Conservation (phyloP, 1,284 basidiomycete genomes). For the Anthracocystis walkeri region DNA sequence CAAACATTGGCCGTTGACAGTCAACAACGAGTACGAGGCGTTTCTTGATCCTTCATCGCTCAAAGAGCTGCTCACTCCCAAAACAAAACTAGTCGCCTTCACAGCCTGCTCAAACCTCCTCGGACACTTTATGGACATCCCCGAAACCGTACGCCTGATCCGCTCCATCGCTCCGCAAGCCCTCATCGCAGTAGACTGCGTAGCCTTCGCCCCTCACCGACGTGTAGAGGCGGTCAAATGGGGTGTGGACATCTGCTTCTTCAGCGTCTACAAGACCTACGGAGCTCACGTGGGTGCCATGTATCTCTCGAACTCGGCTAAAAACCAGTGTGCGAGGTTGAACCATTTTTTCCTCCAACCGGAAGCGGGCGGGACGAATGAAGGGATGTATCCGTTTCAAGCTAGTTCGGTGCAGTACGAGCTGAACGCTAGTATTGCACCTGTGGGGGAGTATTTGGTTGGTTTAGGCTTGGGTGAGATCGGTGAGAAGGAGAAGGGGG, state of each 20-base stretch:
- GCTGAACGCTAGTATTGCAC: slow-evolving; percentile 75
- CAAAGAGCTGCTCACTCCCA: slow-evolving; percentile 75
- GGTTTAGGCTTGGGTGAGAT: slow-evolving; percentile 70
- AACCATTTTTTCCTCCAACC: slow-evolving; percentile 78
- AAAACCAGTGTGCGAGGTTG: slow-evolving; percentile 74
- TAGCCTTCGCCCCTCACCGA: slow-evolving; percentile 82
- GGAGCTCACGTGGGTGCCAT: slow-evolving; percentile 79
- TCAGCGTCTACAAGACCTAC: slow-evolving; percentile 83
- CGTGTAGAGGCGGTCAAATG: slow-evolving; percentile 75
- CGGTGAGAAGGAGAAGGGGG: background rate
- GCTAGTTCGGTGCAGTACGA: slow-evolving; percentile 75
- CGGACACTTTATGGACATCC: slow-evolving; percentile 77
- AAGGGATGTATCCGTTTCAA: slow-evolving; percentile 78
- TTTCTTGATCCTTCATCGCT: slow-evolving; percentile 75
- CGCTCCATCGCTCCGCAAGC: slow-evolving; percentile 74
- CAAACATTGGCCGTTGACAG: slow-evolving; percentile 75
- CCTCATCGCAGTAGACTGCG: slow-evolving; percentile 79
- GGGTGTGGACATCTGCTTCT: slow-evolving; percentile 78
- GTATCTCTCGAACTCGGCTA: slow-evolving; percentile 74
- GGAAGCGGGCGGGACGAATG: slow-evolving; percentile 44
- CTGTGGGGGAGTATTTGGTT: slow-evolving; percentile 77
- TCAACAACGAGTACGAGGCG: slow-evolving; percentile 75
- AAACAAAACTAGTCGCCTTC: slow-evolving; percentile 80
- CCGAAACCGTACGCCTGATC: background rate
- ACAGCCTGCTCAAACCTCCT: slow-evolving; percentile 82